Evolutionary conservation across 2,329 filamentous ascomycete species (phyloP).

Genomic region (Dactylellina leptospora): DNA sequence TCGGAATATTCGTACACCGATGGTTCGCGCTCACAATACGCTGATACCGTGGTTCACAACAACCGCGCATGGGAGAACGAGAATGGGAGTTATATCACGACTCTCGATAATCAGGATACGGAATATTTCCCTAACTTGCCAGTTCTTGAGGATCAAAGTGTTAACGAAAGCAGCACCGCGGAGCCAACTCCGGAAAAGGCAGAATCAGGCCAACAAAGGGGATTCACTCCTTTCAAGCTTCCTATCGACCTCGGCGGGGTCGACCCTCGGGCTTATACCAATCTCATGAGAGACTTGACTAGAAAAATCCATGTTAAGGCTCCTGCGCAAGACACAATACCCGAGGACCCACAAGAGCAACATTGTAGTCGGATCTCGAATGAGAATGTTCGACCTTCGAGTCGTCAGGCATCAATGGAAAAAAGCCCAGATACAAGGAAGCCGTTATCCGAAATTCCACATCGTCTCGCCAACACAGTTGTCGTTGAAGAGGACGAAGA

Average conservation of each 20-base stretch:
- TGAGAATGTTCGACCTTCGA: slow-evolving; percentile 29
- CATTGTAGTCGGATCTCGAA: slow-evolving; percentile 10
- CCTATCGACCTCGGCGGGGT: slow-evolving; percentile 32
- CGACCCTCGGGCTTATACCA: slow-evolving; percentile 42
- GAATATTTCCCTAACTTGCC: slow-evolving; percentile 34
- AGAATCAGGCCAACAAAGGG: slow-evolving; percentile 5
- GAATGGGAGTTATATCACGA: slow-evolving; percentile 35
- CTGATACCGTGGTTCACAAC: slow-evolving; percentile 47
- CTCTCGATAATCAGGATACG: slow-evolving; percentile 41
- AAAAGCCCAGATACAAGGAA: slow-evolving; percentile 33
- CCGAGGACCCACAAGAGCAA: slow-evolving; percentile 30
- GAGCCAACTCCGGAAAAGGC: slow-evolving; percentile 4
- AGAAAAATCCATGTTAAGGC: slow-evolving; percentile 12
- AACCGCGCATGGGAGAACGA: slow-evolving; percentile 41
- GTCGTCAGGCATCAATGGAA: slow-evolving; percentile 11
- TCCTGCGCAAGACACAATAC: slow-evolving; percentile 9
- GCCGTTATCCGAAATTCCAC: slow-evolving; percentile 37
- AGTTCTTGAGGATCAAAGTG: slow-evolving; percentile 2
- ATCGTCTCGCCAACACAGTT: slow-evolving; percentile 16
- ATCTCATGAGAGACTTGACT: slow-evolving; percentile 35
- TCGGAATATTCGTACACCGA: slow-evolving; percentile 22
- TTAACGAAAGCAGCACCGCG: slow-evolving; percentile 1
- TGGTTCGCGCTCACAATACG: slow-evolving; percentile 33
- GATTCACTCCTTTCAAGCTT: slow-evolving; percentile 22
- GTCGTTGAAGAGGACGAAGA: slow-evolving; percentile 33